These are phyloP conservation scores for Ensete glaucum DNA, from an alignment of 176 grass and related monocot genomes.

Conservation along the genomic window DNA sequence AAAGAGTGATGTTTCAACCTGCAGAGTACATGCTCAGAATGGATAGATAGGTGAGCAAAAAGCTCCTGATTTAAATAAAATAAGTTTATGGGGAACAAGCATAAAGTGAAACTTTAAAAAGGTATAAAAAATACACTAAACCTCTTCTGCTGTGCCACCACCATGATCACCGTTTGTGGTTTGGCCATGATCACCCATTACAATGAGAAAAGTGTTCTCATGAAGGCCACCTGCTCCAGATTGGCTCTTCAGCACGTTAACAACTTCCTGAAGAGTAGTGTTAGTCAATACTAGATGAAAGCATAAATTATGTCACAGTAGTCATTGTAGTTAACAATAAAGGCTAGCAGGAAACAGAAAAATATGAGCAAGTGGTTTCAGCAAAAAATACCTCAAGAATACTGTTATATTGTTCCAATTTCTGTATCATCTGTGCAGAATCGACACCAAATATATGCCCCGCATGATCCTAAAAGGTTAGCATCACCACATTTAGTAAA, in stretches of 20 bases:
- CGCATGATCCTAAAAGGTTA: slow-evolving; percentile 88
- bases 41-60: slow-evolving; percentile 2
- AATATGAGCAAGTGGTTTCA: neutral
- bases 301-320: too few species aligned
- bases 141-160: slow-evolving; percentile 88
- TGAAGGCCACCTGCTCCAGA: slow-evolving; percentile 56
- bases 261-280: slow-evolving; percentile 46
- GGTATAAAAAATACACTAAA: slow-evolving; percentile 26
- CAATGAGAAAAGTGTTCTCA: slow-evolving; percentile 84
- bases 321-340: too few species aligned
- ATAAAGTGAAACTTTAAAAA: slow-evolving; percentile 3
- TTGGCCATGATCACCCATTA: slow-evolving; percentile 98
- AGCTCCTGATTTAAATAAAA: neutral
- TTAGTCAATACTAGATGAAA: neutral
- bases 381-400: slow-evolving; percentile 49
- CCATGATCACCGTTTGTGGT: slow-evolving; percentile 97
- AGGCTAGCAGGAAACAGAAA: too few species aligned
- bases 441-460: slow-evolving; percentile 96
- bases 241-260: slow-evolving; percentile 54
- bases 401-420: slow-evolving; percentile 88
- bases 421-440: slow-evolving; percentile 79
- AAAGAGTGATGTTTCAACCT: slow-evolving; percentile 93
- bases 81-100: neutral
- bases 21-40: slow-evolving; percentile 25
- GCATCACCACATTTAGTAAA: slow-evolving; percentile 6